Evolutionary conservation across 352 stramenopile genomes (phyloP).

Genomic region (Globisporangium polare): DNA sequence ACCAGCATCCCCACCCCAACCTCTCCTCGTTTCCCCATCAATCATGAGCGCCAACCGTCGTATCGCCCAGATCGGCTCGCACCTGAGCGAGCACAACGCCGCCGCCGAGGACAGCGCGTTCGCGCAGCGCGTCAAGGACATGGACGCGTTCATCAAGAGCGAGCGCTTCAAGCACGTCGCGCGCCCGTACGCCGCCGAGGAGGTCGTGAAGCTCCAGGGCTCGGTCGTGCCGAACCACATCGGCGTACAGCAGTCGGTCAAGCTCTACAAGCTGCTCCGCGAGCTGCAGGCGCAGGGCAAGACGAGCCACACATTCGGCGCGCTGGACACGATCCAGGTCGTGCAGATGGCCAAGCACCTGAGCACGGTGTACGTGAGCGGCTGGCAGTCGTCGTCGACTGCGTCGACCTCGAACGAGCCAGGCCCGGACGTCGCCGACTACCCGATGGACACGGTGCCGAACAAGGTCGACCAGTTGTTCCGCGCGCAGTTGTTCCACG

Average conservation of each 20-base stretch:
- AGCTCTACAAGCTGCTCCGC: constrained; percentile 87
- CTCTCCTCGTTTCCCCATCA: neutral
- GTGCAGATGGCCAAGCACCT: constrained; percentile 94
- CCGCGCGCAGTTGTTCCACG: constrained; percentile 95
- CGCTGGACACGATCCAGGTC: constrained; percentile 94
- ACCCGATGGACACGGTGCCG: constrained; percentile 98
- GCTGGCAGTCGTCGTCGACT: constrained; percentile 96
- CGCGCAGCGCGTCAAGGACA: constrained; percentile 68
- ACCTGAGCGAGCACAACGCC: constrained; percentile 55
- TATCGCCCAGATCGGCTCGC: constrained; percentile 69
- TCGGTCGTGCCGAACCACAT: constrained; percentile 48
- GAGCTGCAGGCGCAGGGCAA: constrained; percentile 74
- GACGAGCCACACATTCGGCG: constrained; percentile 86
- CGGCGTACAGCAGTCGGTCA: constrained; percentile 56
- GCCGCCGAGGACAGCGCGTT: constrained; percentile 59
- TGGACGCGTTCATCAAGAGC: constrained; percentile 62
- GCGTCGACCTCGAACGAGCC: constrained; percentile 95
- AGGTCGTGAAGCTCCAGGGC: constrained; percentile 87
- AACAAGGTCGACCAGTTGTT: constrained; percentile 98
- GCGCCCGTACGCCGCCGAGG: constrained; percentile 71
- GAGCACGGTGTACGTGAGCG: constrained; percentile 95
- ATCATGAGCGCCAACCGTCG: constrained; percentile 65
- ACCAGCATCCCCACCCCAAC: constrained; percentile 1
- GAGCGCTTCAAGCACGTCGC: constrained; percentile 79
- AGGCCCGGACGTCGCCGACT: constrained; percentile 96